phyloP scores from a whole-genome alignment of 2,329 filamentous ascomycete genomes.

The Rasamsonia emersonii region DNA sequence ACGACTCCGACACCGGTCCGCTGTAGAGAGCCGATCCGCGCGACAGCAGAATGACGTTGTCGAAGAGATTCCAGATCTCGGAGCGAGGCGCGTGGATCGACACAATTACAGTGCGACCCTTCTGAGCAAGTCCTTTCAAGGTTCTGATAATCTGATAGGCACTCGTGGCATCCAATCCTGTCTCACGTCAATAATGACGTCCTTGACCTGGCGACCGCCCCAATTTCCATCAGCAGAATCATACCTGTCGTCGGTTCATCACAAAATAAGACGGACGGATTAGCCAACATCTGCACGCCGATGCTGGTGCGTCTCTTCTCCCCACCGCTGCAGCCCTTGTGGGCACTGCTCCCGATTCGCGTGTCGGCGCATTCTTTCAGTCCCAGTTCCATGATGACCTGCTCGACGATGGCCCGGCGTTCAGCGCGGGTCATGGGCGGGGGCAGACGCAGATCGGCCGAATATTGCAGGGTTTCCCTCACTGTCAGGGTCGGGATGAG shows the following conservation, averaged over 20 bases:
- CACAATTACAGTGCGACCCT: constrained; percentile 62
- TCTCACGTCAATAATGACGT: background rate
- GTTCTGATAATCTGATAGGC: constrained; percentile 66
- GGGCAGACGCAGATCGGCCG: constrained; percentile 62
- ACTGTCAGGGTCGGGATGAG: constrained; percentile 66
- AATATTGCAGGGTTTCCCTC: constrained; percentile 64
- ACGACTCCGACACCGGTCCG: constrained; percentile 48
- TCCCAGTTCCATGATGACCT: constrained; percentile 66
- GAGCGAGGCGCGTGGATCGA: constrained; percentile 72
- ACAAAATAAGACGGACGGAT: constrained; percentile 67
- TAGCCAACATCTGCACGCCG: constrained; percentile 69
- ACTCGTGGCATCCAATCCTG: constrained; percentile 60
- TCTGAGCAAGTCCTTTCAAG: constrained; percentile 57
- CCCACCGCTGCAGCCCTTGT: constrained; percentile 69
- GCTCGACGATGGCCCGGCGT: constrained; percentile 58
- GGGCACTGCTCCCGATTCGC: constrained; percentile 59
- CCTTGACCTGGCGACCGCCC: too few species aligned
- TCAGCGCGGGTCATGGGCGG: constrained; percentile 52
- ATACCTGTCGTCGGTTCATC: constrained; percentile 68
- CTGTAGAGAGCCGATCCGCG: constrained; percentile 61
- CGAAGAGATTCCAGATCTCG: constrained; percentile 71
- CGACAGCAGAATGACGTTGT: constrained; percentile 61
- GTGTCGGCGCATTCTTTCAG: constrained; percentile 71
- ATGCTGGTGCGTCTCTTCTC: constrained; percentile 71
- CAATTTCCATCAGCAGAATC: background rate